phyloP scores from a whole-genome alignment of 1,284 basidiomycete species.

The Butyriboletus regius region DNA sequence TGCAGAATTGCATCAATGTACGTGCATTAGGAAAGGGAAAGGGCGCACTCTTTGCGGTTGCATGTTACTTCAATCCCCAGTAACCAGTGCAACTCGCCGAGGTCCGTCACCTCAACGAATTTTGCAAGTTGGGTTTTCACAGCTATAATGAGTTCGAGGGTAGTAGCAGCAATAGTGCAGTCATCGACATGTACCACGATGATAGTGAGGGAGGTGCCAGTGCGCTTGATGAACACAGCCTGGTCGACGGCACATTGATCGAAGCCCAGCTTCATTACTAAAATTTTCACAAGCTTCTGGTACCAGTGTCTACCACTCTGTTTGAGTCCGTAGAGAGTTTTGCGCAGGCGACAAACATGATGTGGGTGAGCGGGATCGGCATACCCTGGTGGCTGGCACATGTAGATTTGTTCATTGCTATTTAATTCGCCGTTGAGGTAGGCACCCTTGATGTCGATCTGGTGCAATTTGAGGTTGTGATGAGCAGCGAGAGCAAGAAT shows the following conservation, averaged over 20 bases:
- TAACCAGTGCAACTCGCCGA: background rate
- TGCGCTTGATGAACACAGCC: too few relatives aligned
- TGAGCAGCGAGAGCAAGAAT: constrained; percentile 14
- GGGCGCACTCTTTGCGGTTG: too few relatives aligned
- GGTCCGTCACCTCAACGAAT: background rate
- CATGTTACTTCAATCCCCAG: too few relatives aligned
- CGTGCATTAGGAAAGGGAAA: background rate
- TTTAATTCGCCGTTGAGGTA: constrained; percentile 1
- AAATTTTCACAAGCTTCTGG: too few relatives aligned
- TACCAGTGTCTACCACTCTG: background rate
- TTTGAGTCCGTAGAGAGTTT: background rate
- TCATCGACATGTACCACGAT: background rate
- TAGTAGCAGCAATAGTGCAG: background rate
- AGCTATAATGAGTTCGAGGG: background rate
- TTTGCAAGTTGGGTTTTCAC: background rate
- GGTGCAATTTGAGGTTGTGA: background rate
- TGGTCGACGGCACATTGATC: too few relatives aligned
- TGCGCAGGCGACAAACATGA: background rate
- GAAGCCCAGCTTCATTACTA: too few relatives aligned
- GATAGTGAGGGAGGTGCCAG: too few relatives aligned
- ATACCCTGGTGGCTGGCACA: background rate
- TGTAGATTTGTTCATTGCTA: background rate
- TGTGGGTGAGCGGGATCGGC: background rate
- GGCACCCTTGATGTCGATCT: constrained; percentile 2
- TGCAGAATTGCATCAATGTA: background rate